Base-by-base conservation (phyloP, 2,329 filamentous ascomycete genomes). In the Tolypocladium tropicale region DNA sequence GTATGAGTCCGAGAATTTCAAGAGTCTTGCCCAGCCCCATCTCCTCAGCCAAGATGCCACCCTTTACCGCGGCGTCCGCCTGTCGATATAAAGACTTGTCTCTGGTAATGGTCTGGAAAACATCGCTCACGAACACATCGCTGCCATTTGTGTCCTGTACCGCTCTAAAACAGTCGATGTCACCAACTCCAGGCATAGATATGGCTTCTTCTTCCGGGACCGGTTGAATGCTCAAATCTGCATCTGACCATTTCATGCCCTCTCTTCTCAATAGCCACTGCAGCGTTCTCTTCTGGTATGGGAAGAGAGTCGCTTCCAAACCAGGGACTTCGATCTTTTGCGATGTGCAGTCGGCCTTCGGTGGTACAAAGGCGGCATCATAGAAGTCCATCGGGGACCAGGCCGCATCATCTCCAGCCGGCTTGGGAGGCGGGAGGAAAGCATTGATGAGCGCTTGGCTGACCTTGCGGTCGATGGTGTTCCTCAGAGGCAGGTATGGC, bases 21-120 rank as follows among this genome's bases (percentile, higher is more conserved):
- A 92, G 76, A 0, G 89, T 93, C 68, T 93, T 93, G 1, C 89
- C 89, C 1, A 93, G 74, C 0, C 89, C 89, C 89, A 93, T 93
- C 68, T 93, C 89, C 65, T 93, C 89, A 0, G 87, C 84, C 6
- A 93, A 72, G 52, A 90, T 85, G 0, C 88, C 88, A 14, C 83
- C 82, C 50, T 70, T 77, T 12, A 82, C 57, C 0, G 62, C 60
- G n/a, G 67, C 65, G 53, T 80, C 71, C 25, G 68, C 57, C 49
- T 72, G 66, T 36, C 69, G 67, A 55, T 82, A 83, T 3, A 71
- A 63, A 0, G 65, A 58, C 10, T 74, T 58, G 63, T 86, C 76
- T 39, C 73, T 72, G 1, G 81, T 78, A 5, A 84, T 74, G 16
- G 82, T 70, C 30, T 85, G 82, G 53, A 86, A 82, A 0, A 89